Base-by-base conservation (phyloP, 495 filamentous ascomycete species). In the Lasiosphaeria hispida region DNA sequence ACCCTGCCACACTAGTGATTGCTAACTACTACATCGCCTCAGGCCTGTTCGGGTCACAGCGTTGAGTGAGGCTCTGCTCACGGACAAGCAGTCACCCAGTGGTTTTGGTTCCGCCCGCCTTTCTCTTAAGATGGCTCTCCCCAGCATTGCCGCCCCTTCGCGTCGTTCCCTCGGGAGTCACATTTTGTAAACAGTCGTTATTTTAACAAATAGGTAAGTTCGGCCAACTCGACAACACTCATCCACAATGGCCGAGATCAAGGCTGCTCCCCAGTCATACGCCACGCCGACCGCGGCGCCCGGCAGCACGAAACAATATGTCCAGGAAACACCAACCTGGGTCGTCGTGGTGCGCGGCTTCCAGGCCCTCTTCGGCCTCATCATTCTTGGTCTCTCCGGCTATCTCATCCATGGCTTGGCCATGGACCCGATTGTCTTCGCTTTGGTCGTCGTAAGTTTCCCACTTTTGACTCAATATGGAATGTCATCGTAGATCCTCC, bases 391-490 rank as follows among this genome's bases (percentile, higher is more conserved):
- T 10, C 59, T 79, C 60, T 66, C 73, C 1, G 77, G 68, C 7
- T 63, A 62, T 41, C 66, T 77, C 39, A 78, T 80, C 44, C 77
- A 81, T 48, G 77, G 76, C 8, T 60, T 72, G 10, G 69, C 71
- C 19, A 63, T 77, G 50, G 65, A 68, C 18, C 61, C 63, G 4
- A 55, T 61, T 4, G 67, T 51, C 10, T 72, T 68, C 15, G 66
- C 58, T 7, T 40, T 75, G 15, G 74, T 74, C 48, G 72, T 68
- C 50, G 78, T 81, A 69, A 43, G 76, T 69, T 39, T 15, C 10
- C 23, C 33, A 10, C 36, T 23, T 3, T 19, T 38, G 3, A 7
- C 10, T 2, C 3, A 15, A n/a, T 14, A 18, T n/a, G 11, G 19
- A 6, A 4, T 43, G 15, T 44, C 10, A n/a, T n/a, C 3, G 39